Conservation (phyloP, 768 basidiomycete species). For the Leccinum uliginosum region DNA sequence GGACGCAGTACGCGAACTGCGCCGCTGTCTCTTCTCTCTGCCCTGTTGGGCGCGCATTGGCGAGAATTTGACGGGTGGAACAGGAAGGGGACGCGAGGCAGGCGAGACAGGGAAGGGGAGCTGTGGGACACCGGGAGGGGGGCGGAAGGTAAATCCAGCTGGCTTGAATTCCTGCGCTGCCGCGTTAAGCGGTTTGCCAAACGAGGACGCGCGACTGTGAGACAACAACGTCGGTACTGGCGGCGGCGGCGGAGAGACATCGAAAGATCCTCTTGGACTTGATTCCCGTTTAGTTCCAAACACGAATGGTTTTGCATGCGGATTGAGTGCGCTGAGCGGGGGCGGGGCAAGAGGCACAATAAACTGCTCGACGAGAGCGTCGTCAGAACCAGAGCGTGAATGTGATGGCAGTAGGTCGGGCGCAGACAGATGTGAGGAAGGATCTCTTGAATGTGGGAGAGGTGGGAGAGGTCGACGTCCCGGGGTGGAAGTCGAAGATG, state of each 20-base stretch:
- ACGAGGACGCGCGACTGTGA: constrained; percentile 40
- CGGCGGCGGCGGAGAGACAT: constrained; percentile 25
- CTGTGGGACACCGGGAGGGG: constrained; percentile 60
- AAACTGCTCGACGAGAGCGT: constrained; percentile 33
- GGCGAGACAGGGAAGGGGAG: constrained; percentile 37
- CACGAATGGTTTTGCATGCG: constrained; percentile 79
- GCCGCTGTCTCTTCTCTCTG: constrained; percentile 73
- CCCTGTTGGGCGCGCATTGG: constrained; percentile 48
- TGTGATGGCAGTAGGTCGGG: constrained; percentile 64
- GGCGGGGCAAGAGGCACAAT: constrained; percentile 12
- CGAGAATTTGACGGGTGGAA: constrained; percentile 28
- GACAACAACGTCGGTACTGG: constrained; percentile 33
- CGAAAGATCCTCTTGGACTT: constrained; percentile 32
- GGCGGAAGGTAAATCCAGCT: constrained; percentile 69
- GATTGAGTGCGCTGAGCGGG: constrained; percentile 49
- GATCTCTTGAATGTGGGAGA: constrained; percentile 60
- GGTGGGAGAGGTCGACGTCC: constrained; percentile 52
- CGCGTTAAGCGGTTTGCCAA: constrained; percentile 72
- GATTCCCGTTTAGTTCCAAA: constrained; percentile 50
- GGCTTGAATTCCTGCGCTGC: constrained; percentile 83
- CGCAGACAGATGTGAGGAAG: constrained; percentile 56
- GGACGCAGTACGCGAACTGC: constrained; percentile 39
- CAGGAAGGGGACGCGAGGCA: constrained; percentile 37
- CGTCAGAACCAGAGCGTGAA: constrained; percentile 47
- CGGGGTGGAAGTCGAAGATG: constrained; percentile 40